These are phyloP conservation scores for Penicillium pulvis DNA, from an alignment of 495 filamentous ascomycete genomes.

Conservation along the genomic window DNA sequence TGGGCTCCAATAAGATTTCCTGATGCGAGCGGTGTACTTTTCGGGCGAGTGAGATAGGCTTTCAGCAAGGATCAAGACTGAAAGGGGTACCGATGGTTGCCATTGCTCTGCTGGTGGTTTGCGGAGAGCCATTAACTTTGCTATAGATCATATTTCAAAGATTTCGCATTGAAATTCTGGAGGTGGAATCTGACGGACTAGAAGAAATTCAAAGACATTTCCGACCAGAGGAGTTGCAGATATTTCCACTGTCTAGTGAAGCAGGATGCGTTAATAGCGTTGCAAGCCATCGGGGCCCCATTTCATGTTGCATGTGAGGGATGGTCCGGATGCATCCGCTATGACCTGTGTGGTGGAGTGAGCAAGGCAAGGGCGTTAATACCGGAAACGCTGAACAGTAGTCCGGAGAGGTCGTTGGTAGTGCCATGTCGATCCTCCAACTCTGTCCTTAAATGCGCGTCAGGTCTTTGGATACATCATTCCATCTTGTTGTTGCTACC, in stretches of 20 bases:
- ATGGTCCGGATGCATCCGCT: slow-evolving; percentile 8
- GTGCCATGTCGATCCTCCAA: slow-evolving; percentile 15
- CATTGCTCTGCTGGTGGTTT: neutral
- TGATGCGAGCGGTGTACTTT: slow-evolving; percentile 8
- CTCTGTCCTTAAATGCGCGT: neutral
- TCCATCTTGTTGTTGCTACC: neutral
- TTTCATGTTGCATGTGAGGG: slow-evolving; percentile 19
- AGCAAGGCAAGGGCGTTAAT: slow-evolving; percentile 20
- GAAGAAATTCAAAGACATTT: neutral
- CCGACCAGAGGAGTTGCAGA: neutral
- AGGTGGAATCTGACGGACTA: neutral
- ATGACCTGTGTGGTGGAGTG: slow-evolving; percentile 6
- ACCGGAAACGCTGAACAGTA: neutral
- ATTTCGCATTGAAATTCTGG: neutral
- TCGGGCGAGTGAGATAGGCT: neutral
- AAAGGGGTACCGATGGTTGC: neutral
- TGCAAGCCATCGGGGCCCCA: slow-evolving; percentile 2
- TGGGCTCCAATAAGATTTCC: slow-evolving; percentile 16
- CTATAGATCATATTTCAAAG: neutral
- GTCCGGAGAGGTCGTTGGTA: neutral
- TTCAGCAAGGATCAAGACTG: slow-evolving; percentile 14
- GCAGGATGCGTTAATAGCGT: neutral
- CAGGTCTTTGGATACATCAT: neutral
- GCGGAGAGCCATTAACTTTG: neutral
- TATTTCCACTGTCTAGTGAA: neutral